phyloP scores from a whole-genome alignment of 805 yeast species.

The Saccharomycopsis capsularis region DNA sequence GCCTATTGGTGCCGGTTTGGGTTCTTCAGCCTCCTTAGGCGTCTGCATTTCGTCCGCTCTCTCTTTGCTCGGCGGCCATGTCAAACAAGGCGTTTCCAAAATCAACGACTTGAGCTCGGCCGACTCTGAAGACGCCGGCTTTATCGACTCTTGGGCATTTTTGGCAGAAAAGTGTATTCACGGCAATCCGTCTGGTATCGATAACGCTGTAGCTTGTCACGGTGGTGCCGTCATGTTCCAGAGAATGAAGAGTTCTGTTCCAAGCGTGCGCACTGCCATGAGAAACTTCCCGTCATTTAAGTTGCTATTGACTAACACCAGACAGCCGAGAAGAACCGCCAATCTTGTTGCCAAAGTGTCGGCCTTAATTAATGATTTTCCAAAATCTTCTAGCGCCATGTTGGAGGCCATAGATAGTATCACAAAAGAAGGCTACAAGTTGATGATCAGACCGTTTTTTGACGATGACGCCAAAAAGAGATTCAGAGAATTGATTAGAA shows the following conservation, averaged over 20 bases:
- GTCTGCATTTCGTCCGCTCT: constrained; percentile 79
- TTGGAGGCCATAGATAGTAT: constrained; percentile 71
- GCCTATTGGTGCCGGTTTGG: constrained; percentile 96
- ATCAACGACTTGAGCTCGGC: constrained; percentile 30
- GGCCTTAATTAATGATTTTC: constrained; percentile 42
- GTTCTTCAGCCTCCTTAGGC: constrained; percentile 86
- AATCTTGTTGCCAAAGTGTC: constrained; percentile 74
- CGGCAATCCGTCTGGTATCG: constrained; percentile 95
- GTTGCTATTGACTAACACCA: constrained; percentile 75
- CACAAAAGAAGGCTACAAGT: constrained; percentile 63
- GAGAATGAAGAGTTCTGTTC: constrained; percentile 45
- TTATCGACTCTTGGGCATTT: constrained; percentile 80
- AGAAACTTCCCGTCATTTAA: constrained; percentile 67
- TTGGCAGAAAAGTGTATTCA: constrained; percentile 94
- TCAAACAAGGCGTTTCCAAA: constrained; percentile 26
- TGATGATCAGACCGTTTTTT: constrained; percentile 48
- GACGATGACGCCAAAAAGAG: constrained; percentile 35
- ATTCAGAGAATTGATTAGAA: constrained; percentile 56
- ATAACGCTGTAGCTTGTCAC: constrained; percentile 89
- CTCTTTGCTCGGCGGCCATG: constrained; percentile 50
- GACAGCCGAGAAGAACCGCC: constrained; percentile 83
- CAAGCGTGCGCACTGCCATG: constrained; percentile 61
- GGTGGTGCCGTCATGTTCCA: constrained; percentile 95
- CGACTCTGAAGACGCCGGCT: constrained; percentile 35
- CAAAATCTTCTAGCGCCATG: constrained; percentile 49